Conservation (phyloP, 1,284 basidiomycete species). For the Coniferiporia weirii region DNA sequence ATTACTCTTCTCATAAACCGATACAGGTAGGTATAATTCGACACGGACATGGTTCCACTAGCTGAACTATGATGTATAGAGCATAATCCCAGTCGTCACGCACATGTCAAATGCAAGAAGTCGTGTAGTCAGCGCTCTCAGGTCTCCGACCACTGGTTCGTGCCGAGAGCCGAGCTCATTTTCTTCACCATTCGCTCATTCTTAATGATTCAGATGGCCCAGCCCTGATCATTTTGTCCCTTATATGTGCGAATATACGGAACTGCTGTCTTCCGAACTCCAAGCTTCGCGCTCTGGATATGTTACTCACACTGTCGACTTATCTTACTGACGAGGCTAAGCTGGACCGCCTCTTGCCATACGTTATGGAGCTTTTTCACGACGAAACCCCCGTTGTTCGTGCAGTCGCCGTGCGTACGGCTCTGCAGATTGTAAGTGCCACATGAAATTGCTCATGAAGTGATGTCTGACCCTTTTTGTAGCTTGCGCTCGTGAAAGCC, state of each 20-base stretch:
- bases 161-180: neutral
- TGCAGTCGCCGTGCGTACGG: conserved; percentile 69
- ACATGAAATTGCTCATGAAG: conserved; percentile 4
- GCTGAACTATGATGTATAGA: conserved; percentile 35
- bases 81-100: conserved; percentile 72
- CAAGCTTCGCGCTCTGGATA: conserved; percentile 80
- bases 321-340: conserved; percentile 94
- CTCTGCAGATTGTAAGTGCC: conserved; percentile 76
- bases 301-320: conserved; percentile 79
- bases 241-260: conserved; percentile 87
- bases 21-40: conserved; percentile 46
- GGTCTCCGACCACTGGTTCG: conserved; percentile 9
- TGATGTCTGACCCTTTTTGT: conserved; percentile 11
- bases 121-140: neutral
- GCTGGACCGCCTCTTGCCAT: conserved; percentile 90
- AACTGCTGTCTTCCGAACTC: conserved; percentile 87
- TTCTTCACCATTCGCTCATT: neutral
- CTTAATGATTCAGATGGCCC: conserved; percentile 57
- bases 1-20: conserved; percentile 42
- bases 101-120: conserved; percentile 55
- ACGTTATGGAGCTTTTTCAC: conserved; percentile 82
- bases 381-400: conserved; percentile 84
- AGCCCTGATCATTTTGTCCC: conserved; percentile 74
- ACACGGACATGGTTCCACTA: neutral
- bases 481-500: conserved; percentile 82